These are phyloP conservation scores for Crucibulum laeve DNA, from an alignment of 768 basidiomycete species.

Conservation along the genomic window DNA sequence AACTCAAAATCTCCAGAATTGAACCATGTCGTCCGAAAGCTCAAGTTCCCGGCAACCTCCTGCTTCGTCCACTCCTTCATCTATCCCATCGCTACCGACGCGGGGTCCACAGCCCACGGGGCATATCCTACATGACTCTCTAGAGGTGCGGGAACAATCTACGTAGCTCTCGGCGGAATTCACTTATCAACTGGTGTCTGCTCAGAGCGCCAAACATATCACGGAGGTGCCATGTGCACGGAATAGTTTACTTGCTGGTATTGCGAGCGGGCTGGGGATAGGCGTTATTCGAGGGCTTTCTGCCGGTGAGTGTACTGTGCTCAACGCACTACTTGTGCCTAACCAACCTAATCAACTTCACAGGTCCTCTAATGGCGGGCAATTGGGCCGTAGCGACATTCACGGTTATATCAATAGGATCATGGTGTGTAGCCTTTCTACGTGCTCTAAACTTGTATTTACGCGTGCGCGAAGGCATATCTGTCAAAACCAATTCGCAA, in stretches of 20 bases:
- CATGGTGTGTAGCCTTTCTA: slow-evolving; percentile 48
- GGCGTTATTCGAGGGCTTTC: slow-evolving; percentile 70
- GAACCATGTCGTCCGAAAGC: too few relatives aligned
- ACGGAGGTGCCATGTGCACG: slow-evolving; percentile 75
- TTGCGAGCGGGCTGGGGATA: slow-evolving; percentile 75
- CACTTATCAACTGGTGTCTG: background rate
- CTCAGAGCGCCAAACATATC: slow-evolving; percentile 55
- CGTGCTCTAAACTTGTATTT: background rate
- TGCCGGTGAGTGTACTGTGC: slow-evolving; percentile 40
- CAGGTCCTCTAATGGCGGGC: slow-evolving; percentile 62
- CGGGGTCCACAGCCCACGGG: slow-evolving; percentile 33
- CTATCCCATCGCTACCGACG: slow-evolving; percentile 27
- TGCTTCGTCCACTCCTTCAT: too few relatives aligned
- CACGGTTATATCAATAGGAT: slow-evolving; percentile 57
- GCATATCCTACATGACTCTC: slow-evolving; percentile 27
- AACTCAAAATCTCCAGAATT: too few relatives aligned
- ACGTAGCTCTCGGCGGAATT: background rate
- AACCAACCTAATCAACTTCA: slow-evolving; percentile 4
- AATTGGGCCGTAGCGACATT: slow-evolving; percentile 83
- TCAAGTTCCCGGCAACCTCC: too few relatives aligned
- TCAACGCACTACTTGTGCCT: background rate
- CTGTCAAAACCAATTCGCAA: slow-evolving; percentile 51
- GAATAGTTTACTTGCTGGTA: slow-evolving; percentile 70
- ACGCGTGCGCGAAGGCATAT: slow-evolving; percentile 42
- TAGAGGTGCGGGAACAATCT: slow-evolving; percentile 19